A percentile compares a stretch with the other conserved stretches of the same genome.
Evolutionary conservation across 2,329 filamentous ascomycete species (phyloP).

Genomic region (Basipetospora chlamydospora): DNA sequence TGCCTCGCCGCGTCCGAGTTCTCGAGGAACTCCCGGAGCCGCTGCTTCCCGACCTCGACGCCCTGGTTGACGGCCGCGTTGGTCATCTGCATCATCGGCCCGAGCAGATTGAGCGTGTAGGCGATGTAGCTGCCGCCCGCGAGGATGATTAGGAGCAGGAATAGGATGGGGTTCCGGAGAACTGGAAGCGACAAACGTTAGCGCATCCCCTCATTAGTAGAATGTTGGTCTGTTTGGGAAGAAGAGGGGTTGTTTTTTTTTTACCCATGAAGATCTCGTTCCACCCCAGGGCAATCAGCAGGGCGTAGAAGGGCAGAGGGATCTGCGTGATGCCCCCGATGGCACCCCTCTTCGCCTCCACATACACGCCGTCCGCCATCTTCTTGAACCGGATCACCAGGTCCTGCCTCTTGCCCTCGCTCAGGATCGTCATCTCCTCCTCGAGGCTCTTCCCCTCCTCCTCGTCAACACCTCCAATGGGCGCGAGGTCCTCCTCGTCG

Average conservation of each 20-base stretch:
- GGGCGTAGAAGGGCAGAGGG: constrained; percentile 83
- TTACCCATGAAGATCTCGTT: constrained; percentile 92
- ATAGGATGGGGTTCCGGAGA: constrained; percentile 83
- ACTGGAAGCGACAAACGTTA: constrained; percentile 37
- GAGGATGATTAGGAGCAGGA: constrained; percentile 70
- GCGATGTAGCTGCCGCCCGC: constrained; percentile 72
- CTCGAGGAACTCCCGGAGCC: constrained; percentile 78
- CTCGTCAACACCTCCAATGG: constrained; percentile 88
- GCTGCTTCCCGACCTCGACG: constrained; percentile 80
- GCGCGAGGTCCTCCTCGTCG: constrained; percentile 78
- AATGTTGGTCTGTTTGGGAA: not conserved
- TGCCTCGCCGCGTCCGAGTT: constrained; percentile 72
- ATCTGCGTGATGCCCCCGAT: constrained; percentile 92
- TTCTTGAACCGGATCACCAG: constrained; percentile 94
- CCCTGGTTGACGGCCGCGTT: constrained; percentile 81
- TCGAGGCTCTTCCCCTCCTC: constrained; percentile 89
- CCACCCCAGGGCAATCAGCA: constrained; percentile 89
- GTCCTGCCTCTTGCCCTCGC: constrained; percentile 80
- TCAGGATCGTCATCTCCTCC: constrained; percentile 91
- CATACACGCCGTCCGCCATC: constrained; percentile 92
- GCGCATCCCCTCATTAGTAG: too few species aligned
- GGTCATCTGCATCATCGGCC: constrained; percentile 88
- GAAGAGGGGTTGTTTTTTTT: too few species aligned
- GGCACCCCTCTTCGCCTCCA: constrained; percentile 92
- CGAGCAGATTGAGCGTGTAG: constrained; percentile 87